Base-by-base conservation (phyloP, 1,139 yeast species). In the Groenewaldozyma sp. region DNA sequence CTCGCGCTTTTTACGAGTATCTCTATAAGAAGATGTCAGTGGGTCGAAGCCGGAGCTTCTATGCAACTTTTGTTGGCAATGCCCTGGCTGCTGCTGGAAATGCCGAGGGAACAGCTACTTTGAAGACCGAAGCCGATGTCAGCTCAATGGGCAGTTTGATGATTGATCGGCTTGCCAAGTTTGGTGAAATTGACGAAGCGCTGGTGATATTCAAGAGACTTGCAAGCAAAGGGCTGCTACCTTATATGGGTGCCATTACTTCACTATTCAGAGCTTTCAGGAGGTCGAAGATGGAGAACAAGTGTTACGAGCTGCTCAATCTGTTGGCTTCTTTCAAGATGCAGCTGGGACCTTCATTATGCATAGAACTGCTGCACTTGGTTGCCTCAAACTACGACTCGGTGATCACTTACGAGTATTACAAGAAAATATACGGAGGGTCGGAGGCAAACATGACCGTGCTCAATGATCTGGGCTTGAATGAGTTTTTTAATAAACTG, bases 241-340 rank as follows among this genome's bases (percentile, higher is more conserved):
- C 55, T 1, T 38, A 41, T 24, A 35, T 36, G 16, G 29, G 45
- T 6, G 38, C 45, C 5, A 42, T 51, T 19, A 32, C 46, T 9
- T 43, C 40, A 17, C 36, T 55, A 27, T 45, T 52, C 32, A 44
- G 53, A 17, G 58, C 56, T 14, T 53, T 53, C 26, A 45, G 59
- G 3, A 31, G 39, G 13, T 41, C 43, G 24, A 47, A 48, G n/a
- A 46, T 51, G 20, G 52, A 53, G 21, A 34, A 28, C 4, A 48
- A 51, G 29, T 54, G 55, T 39, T 49, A 47, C 42, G 51, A 54
- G 26, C 46, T 53, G 3, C 35, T 53, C 11, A 32, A 41, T 7
- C 43, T 47, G 13, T 39, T 46, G 18, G 39, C 45, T 13, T 26
- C 41, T 2, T 38, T 40, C n/a, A 46, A 49, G 11, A 29, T 37